Base-by-base conservation (phyloP, 768 basidiomycete genomes). In the Lepiota brunneoincarnata region DNA sequence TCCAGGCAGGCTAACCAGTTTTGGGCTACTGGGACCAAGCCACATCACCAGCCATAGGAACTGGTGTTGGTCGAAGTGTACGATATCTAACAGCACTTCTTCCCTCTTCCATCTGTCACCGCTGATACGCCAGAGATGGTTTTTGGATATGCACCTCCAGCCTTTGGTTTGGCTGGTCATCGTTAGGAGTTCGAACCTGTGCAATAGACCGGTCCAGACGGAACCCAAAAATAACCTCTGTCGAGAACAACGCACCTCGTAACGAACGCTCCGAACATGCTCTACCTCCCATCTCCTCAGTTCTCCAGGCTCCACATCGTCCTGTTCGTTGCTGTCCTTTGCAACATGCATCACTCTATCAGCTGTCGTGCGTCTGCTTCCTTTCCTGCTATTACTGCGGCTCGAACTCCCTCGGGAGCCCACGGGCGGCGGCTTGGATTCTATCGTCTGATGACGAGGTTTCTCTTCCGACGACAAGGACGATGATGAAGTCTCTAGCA, bases 211-310 rank as follows among this genome's bases (percentile, higher is more conserved):
- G 38, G 31, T 54, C 18, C 17, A 21, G 36, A 20, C 26, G 46
- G 38, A 46, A 18, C 24, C 26, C 18, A 54, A 48, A 48, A 48
- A 47, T 47, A 41, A 28, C 26, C 39, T 9, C 1, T 17, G 18
- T 15, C 21, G 24, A 28, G 28, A 43, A 15, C 18, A 38, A n/a
- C 64, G 59, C 50, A 68, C 67, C 65, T 67, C 63, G 50, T 58
- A 64, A 23, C 55, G 57, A 38, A 63, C 59, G 20, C 61, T 61
- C 24, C 59, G 54, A 31, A 60, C 50, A 47, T 64, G 65, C 49
- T 66, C 63, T 35, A 68, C 60, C 36, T 65, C 61, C 67, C 67
- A 68, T 35, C 61, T 60, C 20, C 17, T 43, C 23, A 46, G 6
- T 37, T 37, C 20, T 45, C 36, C 44, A 20, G 44, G 36, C 17